Percentiles rank a stretch among this genome's conserved stretches.
phyloP scores from a whole-genome alignment of 1,284 basidiomycete genomes.

The Pseudomicrostroma phylloplanum region DNA sequence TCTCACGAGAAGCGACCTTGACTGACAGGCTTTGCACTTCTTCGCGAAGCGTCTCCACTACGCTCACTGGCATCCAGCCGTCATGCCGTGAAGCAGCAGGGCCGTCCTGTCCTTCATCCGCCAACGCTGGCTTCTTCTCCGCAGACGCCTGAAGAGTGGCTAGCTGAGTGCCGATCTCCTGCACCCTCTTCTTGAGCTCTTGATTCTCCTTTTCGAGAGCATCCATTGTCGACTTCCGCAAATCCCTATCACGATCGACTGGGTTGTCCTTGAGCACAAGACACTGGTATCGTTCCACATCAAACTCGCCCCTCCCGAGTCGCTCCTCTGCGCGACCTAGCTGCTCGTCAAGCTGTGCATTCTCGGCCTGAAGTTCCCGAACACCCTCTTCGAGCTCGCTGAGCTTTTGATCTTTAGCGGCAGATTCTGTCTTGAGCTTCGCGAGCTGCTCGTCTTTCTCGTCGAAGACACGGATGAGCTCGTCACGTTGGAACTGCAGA shows the following conservation, averaged over 20 bases:
- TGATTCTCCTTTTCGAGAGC: slow-evolving; percentile 68
- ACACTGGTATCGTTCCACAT: slow-evolving; percentile 66
- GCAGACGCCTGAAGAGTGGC: background rate
- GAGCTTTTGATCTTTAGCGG: background rate
- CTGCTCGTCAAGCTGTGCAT: slow-evolving; percentile 56
- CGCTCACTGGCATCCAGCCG: background rate
- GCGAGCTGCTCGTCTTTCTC: background rate
- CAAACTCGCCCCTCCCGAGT: slow-evolving; percentile 63
- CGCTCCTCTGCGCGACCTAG: slow-evolving; percentile 66
- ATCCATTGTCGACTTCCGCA: slow-evolving; percentile 65
- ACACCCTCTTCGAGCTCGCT: slow-evolving; percentile 1
- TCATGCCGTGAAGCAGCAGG: background rate
- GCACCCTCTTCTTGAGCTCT: slow-evolving; percentile 56
- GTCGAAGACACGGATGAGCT: background rate
- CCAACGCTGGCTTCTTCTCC: background rate
- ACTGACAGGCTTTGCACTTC: slow-evolving; percentile 63
- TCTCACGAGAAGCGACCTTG: slow-evolving; percentile 58
- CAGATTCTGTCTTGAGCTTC: background rate
- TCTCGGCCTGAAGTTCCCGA: slow-evolving; percentile 25
- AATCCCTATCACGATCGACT: slow-evolving; percentile 64
- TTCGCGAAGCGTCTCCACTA: slow-evolving; percentile 60
- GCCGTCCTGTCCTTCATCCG: background rate
- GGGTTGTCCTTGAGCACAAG: slow-evolving; percentile 69
- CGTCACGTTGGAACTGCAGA: background rate
- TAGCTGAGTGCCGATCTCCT: slow-evolving; percentile 20